Evolutionary conservation across 306 rosid species (phyloP).

Genomic region (Fragaria ananassa): DNA sequence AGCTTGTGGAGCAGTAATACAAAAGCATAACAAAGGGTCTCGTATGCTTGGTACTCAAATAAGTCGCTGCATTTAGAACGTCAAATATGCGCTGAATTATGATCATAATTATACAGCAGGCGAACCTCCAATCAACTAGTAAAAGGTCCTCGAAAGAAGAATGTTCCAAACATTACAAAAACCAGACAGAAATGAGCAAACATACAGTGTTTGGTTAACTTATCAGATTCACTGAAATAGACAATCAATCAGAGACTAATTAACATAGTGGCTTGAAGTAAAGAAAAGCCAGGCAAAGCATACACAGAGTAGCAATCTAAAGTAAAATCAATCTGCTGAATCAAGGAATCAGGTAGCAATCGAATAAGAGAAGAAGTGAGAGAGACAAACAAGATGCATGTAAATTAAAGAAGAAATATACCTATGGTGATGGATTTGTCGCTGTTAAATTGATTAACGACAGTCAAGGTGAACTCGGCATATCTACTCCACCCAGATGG

Average conservation of each 20-base stretch:
- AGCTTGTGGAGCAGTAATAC: too few species aligned
- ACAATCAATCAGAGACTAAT: background rate
- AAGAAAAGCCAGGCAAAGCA: background rate
- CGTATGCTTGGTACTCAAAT: too few species aligned
- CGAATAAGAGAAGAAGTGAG: background rate
- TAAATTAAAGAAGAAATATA: background rate
- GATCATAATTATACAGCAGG: too few species aligned
- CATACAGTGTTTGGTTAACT: too few species aligned
- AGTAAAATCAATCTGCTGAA: background rate
- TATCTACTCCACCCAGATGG: conserved; percentile 16
- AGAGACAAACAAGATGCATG: background rate
- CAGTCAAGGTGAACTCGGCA: conserved; percentile 15
- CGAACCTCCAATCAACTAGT: too few species aligned
- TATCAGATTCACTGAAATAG: background rate
- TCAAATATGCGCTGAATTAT: too few species aligned
- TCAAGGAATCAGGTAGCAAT: background rate
- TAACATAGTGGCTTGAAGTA: background rate
- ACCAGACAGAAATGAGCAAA: too few species aligned
- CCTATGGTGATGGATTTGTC: conserved; percentile 12
- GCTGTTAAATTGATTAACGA: conserved; percentile 11
- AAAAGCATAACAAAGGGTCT: too few species aligned
- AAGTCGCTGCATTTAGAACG: too few species aligned
- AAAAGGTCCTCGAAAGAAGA: too few species aligned
- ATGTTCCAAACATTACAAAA: too few species aligned
- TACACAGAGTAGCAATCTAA: background rate